These are phyloP conservation scores for Phytophthora aleatoria DNA, from an alignment of 352 stramenopile species.

Conservation along the genomic window DNA sequence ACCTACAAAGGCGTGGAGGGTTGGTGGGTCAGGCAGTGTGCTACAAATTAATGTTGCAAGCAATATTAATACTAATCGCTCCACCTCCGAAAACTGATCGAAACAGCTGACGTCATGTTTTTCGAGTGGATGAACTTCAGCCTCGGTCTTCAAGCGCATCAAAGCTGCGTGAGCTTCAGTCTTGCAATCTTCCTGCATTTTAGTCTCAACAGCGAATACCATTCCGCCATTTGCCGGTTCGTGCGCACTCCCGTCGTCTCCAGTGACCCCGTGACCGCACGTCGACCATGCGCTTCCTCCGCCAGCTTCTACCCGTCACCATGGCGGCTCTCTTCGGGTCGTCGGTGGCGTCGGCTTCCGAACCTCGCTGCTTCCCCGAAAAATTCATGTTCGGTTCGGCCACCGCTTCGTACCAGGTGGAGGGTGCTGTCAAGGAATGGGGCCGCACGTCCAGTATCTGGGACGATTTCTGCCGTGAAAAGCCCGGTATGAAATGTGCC, in stretches of 20 bases:
- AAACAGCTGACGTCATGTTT: constrained; percentile 23
- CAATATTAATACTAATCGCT: no score
- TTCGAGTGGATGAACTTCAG: constrained; percentile 28
- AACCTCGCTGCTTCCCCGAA: constrained; percentile 45
- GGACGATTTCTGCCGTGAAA: constrained; percentile 86
- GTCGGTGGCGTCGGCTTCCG: constrained; percentile 4
- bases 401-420: constrained; percentile 91
- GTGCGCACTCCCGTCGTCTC: constrained; percentile 8
- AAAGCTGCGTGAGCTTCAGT: constrained; percentile 17
- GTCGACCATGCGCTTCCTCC: constrained; percentile 26
- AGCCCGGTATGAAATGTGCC: constrained; percentile 72
- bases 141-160: constrained; percentile 23
- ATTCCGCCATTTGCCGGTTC: constrained; percentile 27
- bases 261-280: background rate
- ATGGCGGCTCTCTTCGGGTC: constrained; percentile 9
- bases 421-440: constrained; percentile 80
- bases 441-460: constrained; percentile 89
- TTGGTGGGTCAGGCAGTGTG: no score
- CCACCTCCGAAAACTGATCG: background rate
- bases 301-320: constrained; percentile 18
- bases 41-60: no score
- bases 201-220: background rate
- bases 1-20: no score
- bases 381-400: constrained; percentile 83
- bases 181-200: constrained; percentile 12